Percentiles rank a stretch among this genome's conserved stretches.
Evolutionary conservation across 306 rosid genomes (phyloP).

Genomic region (Echinosophora koreensis): DNA sequence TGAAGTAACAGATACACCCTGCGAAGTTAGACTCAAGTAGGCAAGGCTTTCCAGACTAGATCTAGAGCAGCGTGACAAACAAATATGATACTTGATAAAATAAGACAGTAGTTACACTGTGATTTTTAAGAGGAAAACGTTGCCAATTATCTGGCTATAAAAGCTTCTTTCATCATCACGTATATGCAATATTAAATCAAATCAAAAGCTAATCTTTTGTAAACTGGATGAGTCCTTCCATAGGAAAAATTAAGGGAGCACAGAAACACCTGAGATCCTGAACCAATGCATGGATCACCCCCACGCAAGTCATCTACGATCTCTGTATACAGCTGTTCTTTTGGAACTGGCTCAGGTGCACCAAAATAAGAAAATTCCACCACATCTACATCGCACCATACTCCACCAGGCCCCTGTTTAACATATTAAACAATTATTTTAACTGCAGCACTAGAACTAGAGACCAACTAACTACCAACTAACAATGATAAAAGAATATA

Average conservation of each 20-base stretch:
- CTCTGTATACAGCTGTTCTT: slow-evolving; percentile 91
- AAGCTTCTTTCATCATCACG: slow-evolving; percentile 26
- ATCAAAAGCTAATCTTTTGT: slow-evolving; percentile 24
- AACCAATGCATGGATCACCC: slow-evolving; percentile 92
- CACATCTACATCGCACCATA: slow-evolving; percentile 99
- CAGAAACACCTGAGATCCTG: slow-evolving; percentile 91
- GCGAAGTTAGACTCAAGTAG: slow-evolving; percentile 14
- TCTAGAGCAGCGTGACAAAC: slow-evolving; percentile 17
- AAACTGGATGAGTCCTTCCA: slow-evolving; percentile 1
- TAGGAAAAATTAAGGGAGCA: slow-evolving; percentile 38
- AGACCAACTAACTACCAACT: slow-evolving; percentile 6
- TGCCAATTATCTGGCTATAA: slow-evolving; percentile 17
- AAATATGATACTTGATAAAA: neutral
- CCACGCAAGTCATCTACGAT: slow-evolving; percentile 96
- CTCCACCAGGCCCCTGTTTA: slow-evolving; percentile 98
- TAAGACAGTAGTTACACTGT: neutral
- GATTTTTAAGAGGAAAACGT: neutral
- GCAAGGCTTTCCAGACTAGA: slow-evolving; percentile 13
- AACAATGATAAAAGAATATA: neutral
- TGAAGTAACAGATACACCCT: slow-evolving; percentile 27
- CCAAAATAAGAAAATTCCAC: slow-evolving; percentile 98
- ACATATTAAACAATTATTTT: slow-evolving; percentile 39
- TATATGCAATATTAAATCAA: slow-evolving; percentile 18
- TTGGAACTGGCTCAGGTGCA: slow-evolving; percentile 98
- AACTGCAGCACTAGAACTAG: slow-evolving; percentile 29